Base-by-base conservation (phyloP, 257 asterid genomes). In the Solanum lignicaule region DNA sequence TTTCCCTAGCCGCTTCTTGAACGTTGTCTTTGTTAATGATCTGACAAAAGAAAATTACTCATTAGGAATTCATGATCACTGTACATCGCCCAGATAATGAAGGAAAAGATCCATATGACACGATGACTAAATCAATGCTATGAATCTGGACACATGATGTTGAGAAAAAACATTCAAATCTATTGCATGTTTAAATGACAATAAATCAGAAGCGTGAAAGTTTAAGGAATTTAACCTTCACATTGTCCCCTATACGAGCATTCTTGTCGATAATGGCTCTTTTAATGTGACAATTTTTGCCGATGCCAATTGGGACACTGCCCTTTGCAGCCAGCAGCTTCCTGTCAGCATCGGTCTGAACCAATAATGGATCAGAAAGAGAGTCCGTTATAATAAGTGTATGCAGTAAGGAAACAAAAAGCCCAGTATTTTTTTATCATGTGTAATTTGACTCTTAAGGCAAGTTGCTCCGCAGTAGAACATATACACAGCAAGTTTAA, bases 1-100 rank as follows among this genome's bases (percentile, higher is more conserved):
- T 93, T 92, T 96, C 99, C 88, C 99, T 93, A 7, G 98, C 98
- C 31, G 99, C 99, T 93, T 95, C 99, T 94, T 95, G 98, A 82
- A 96, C 93, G 35, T 93, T 88, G 88, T 95, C 99, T 14, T 88
- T 46, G 92, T 96, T 96, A 12, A 95, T 81, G 86, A 96, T 96
- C 99, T 95, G 95, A 27, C 11, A 76, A 86, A 52, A 25, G 15
- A 31, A 35, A 60, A 13, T 12, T 46, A 69, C 9, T 71, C 29
- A 39, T 86, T 31, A 72, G 73, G 27, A 35, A 46, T 25, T 43
- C 27, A 9, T 41, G 66, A 3, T 25, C 65, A 43, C 38, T 14
- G 66, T 75, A 13, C 27, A 48, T 75, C 18, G 1, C 52, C 55
- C 9, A 36, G 20, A 75, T 10, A 73, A 23, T 11, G 83, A 75